Base-by-base conservation (phyloP, 768 basidiomycete species). In the Boletus vermiculosoides region DNA sequence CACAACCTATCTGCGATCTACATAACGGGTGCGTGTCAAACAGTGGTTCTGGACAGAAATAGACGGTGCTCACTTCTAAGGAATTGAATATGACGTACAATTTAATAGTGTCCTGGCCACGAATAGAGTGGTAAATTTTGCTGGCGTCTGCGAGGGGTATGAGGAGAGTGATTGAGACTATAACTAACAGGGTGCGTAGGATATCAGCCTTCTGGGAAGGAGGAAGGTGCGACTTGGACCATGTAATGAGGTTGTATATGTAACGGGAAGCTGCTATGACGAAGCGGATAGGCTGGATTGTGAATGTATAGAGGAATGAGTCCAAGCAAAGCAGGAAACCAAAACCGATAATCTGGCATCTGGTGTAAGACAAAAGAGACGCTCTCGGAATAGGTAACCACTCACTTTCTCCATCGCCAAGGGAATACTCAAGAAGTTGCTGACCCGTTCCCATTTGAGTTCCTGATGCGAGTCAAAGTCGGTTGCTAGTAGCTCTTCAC, bases 61-160 rank as follows among this genome's bases (percentile, higher is more conserved):
- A 12, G 45, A 61, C n/a, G 22, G 28, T 51, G 70, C 85, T 55
- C 72, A 96, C 96, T 82, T 99, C 97, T 8, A 99, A 80, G 12
- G 94, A 95, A 71, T 98, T 98, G 76, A 98, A 99, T 50, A 99
- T 96, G 57, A 99, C 97, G 76, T 98, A 98, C 48, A 99, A 74
- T 76, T 98, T 99, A 76, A 99, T 96, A 3, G 94, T 97, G 64
- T 99, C 97, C 73, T 98, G 97, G 0, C 95, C 96, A 22, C 97
- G 86, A 54, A 99, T 98, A 16, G 88, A 89, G 66, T 99, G 97
- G 65, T 99, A 99, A 63, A 99, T 96, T 77, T 95, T 94, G 73
- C 94, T 96, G 11, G 94, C 90, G 68, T 99, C 96, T 8, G 95
- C 94, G 40, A 94, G 79, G 2, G 90, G 87, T 34, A 86, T 80